A percentile compares a stretch with the other conserved stretches of the same genome.
phyloP scores from a whole-genome alignment of 169 alveolate genomes.

The Plasmodium vivax region DNA sequence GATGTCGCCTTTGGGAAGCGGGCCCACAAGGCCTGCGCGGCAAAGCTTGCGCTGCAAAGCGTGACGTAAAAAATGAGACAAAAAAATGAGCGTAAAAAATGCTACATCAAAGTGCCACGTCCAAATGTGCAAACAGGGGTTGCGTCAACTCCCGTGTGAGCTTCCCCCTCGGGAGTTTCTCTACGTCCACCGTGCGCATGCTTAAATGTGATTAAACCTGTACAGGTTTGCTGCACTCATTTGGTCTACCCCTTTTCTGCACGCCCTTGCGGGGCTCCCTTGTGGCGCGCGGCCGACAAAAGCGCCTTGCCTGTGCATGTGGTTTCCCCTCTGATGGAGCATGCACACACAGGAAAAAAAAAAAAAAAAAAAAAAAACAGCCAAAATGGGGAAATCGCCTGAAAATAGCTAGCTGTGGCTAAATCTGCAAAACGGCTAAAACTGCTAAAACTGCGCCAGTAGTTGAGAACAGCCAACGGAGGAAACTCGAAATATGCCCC shows the following conservation, averaged over 20 bases:
- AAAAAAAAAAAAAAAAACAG: conserved; percentile 14
- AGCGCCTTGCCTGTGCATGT: conserved; percentile 23
- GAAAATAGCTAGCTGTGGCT: no score
- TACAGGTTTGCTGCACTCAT: background rate
- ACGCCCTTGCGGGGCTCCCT: background rate
- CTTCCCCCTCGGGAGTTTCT: background rate
- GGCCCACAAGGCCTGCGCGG: no score
- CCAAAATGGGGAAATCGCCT: no score
- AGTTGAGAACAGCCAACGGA: background rate
- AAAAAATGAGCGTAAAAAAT: background rate
- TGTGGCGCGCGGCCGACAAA: background rate
- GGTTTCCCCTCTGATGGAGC: background rate
- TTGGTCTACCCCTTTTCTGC: background rate
- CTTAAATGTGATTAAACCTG: background rate
- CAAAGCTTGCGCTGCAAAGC: no score
- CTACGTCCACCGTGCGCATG: background rate
- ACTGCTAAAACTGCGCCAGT: background rate
- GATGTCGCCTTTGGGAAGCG: background rate
- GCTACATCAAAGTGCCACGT: background rate
- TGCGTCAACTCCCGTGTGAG: background rate
- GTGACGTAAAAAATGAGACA: background rate
- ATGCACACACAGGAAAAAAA: conserved; percentile 48
- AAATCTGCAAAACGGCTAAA: background rate
- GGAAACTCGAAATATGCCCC: background rate
- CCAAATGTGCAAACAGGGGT: background rate